Evolutionary conservation across 768 basidiomycete species (phyloP), one percentile per base, ranked within the genome.

Genomic region (Gyrodon lividus): DNA sequence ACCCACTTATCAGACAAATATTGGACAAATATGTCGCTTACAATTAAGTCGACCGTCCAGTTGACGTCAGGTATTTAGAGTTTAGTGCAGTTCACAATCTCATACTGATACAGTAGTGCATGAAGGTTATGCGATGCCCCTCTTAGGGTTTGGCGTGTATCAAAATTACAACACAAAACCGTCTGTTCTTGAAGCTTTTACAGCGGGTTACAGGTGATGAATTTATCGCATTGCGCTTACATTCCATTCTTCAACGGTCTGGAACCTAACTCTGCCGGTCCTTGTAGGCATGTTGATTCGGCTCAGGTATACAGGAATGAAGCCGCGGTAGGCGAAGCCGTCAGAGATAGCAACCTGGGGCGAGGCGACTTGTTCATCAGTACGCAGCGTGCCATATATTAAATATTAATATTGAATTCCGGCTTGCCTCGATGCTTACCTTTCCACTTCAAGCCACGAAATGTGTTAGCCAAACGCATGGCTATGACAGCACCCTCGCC

Each of bases 281-380:
- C 8, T 31, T 17, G 4, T 49, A 87, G 88, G 49, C 89, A 88
- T 51, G 71, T 90, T 38, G 89, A 91, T 65, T 79, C 85, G 1
- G 89, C 89, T 1, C 84, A 85, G 55, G 71, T 74, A 31, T 91
- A 90, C 63, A 71, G 69, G 50, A 88, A 87, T 54, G 86, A 89
- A 62, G 74, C 74, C 3, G 72, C 73, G 8, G 86, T 87, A 13
- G 84, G 81, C 1, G 73, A 77, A 23, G 84, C 84, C 2, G 63
- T 86, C 20, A 70, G 72, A 51, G 81, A 81, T 48, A 82, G 79
- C 43, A 80, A 77, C 2, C 48, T 90, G 9, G 57, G 71, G 1
- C 72, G 87, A 53, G 71, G 72, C n/a, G 78, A 87, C 12, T 56
- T 89, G 30, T 91, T 89, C 68, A 78, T 91, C 59, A 89, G 89